Conservation (phyloP, 805 yeast genomes). For the Hanseniaspora osmophila region DNA sequence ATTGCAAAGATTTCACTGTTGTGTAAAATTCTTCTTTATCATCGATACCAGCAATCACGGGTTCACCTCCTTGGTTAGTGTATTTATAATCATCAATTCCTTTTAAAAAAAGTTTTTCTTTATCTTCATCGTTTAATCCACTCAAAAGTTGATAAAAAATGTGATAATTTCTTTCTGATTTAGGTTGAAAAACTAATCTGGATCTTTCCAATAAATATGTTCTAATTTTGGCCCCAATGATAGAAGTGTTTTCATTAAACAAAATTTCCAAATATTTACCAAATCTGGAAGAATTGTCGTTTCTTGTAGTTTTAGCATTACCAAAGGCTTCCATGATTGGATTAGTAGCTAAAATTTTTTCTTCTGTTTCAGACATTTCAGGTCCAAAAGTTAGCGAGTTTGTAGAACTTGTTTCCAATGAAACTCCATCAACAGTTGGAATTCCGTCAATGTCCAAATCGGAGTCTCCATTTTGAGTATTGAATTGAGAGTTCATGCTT, state of each 20-base stretch:
- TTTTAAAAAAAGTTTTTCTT: constrained; percentile 44
- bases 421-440: constrained; percentile 14
- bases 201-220: constrained; percentile 89
- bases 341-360: constrained; percentile 88
- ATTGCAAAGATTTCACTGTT: constrained; percentile 60
- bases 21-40: constrained; percentile 65
- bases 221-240: constrained; percentile 88
- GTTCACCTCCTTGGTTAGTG: constrained; percentile 76
- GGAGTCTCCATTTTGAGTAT: constrained; percentile 12
- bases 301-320: constrained; percentile 83
- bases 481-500: too few relatives aligned
- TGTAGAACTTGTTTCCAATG: too few relatives aligned
- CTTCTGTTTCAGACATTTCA: constrained; percentile 83
- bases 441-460: constrained; percentile 7
- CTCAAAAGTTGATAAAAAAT: constrained; percentile 80
- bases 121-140: constrained; percentile 47
- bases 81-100: constrained; percentile 60
- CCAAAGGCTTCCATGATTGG: constrained; percentile 87
- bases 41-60: constrained; percentile 60
- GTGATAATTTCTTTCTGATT: constrained; percentile 85
- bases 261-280: constrained; percentile 88
- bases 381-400: constrained; percentile 8
- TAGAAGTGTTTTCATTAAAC: constrained; percentile 59
- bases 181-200: constrained; percentile 85
- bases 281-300: constrained; percentile 86